Percentiles rank a stretch among this genome's conserved stretches.
Conservation (phyloP, 257 asterid genomes). For the Eustoma russellianum region DNA sequence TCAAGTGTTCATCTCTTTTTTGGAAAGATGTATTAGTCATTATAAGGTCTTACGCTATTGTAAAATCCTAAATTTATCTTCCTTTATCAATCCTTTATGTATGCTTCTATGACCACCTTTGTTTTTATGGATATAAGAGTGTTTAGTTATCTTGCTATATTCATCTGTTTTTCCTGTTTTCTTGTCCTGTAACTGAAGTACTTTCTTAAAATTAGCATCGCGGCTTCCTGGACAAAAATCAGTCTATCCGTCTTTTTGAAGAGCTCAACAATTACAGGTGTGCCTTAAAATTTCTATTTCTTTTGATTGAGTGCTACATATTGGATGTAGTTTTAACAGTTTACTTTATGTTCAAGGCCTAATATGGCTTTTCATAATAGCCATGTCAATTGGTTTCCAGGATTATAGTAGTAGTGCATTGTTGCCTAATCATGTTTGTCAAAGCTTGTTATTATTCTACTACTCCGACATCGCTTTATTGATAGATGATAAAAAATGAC, state of each 20-base stretch:
- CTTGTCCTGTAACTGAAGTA: background rate
- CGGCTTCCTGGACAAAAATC: slow-evolving; percentile 70
- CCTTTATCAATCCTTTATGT: no score
- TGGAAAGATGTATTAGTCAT: no score
- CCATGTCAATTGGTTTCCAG: no score
- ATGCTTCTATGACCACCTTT: background rate
- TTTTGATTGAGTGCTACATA: slow-evolving; percentile 7
- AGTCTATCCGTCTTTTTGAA: slow-evolving; percentile 74
- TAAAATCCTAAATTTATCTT: no score
- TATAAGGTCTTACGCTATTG: no score
- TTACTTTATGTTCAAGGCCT: no score
- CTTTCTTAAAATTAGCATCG: slow-evolving; percentile 28
- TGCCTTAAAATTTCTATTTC: slow-evolving; percentile 7
- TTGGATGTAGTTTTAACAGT: no score
- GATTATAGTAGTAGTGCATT: no score
- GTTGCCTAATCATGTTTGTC: no score
- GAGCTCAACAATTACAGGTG: slow-evolving; percentile 97
- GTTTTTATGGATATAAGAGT: background rate
- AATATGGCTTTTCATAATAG: no score
- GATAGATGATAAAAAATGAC: background rate
- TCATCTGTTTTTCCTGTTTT: background rate
- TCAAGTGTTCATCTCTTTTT: no score
- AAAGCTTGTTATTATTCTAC: no score
- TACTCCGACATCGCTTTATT: background rate
- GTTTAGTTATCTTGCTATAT: background rate